phyloP scores from a whole-genome alignment of 1,284 basidiomycete genomes.

The Rugosomyces carneus region DNA sequence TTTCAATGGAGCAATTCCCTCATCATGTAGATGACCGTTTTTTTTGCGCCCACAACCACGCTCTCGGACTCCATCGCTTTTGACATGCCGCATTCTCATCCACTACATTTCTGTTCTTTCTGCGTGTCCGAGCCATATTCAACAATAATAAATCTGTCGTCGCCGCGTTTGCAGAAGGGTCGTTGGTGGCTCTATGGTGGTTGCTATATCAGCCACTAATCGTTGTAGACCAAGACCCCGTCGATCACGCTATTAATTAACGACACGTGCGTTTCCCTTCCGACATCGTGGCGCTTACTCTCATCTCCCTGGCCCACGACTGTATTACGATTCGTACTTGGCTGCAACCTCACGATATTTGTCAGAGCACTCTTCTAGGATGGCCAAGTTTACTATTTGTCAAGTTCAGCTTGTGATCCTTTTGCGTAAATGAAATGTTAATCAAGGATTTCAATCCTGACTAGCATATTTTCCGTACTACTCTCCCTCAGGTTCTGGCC shows the following conservation, averaged over 20 bases:
- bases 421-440: background rate
- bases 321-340: background rate
- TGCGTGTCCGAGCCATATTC: background rate
- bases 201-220: constrained; percentile 2
- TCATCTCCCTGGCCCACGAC: background rate
- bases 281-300: constrained; percentile 9
- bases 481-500: constrained; percentile 2
- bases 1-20: no score
- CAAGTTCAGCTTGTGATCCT: background rate
- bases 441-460: constrained; percentile 6
- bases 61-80: no score
- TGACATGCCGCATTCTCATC: constrained; percentile 1
- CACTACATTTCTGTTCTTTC: constrained; percentile 5
- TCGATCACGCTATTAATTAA: constrained; percentile 4
- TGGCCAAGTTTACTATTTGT: background rate
- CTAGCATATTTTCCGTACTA: constrained; percentile 4
- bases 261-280: constrained; percentile 9
- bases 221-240: constrained; percentile 2
- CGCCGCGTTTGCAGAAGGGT: constrained; percentile 15
- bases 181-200: constrained; percentile 16
- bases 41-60: no score
- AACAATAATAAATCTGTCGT: background rate
- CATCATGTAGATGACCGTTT: no score
- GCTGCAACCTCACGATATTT: background rate
- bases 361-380: constrained; percentile 1